Conservation (phyloP, 2,329 filamentous ascomycete species). For the Alternaria ethzedia region DNA sequence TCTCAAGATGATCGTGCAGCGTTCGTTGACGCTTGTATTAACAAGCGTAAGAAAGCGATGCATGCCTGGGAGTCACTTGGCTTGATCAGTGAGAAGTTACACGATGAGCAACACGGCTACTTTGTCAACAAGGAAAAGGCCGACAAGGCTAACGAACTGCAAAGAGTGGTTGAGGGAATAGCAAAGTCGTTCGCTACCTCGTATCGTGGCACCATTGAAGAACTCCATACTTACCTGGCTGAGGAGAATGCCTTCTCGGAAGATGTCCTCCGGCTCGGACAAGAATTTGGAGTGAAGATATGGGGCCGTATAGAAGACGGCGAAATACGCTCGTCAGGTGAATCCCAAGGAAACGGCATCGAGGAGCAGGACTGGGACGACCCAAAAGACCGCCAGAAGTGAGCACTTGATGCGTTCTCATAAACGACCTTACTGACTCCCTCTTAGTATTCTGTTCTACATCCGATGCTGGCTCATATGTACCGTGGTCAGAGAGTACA, state of each 20-base stretch:
- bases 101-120: conserved; percentile 3
- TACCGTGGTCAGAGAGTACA: neutral
- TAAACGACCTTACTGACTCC: neutral
- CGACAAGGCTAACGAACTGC: conserved; percentile 7
- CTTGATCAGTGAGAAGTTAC: conserved; percentile 1
- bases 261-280: conserved; percentile 3
- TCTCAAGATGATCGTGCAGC: conserved; percentile 6
- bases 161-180: conserved; percentile 11
- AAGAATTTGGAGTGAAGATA: conserved; percentile 9
- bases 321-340: neutral
- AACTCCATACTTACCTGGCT: neutral
- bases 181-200: conserved; percentile 1
- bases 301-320: conserved; percentile 10
- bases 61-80: conserved; percentile 14
- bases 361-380: conserved; percentile 13
- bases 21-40: conserved; percentile 16
- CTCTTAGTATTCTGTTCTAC: conserved; percentile 12
- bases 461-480: conserved; percentile 20
- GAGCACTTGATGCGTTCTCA: neutral
- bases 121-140: conserved; percentile 7
- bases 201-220: neutral
- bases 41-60: conserved; percentile 3
- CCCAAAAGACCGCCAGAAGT: conserved; percentile 4
- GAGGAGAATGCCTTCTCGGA: conserved; percentile 7
- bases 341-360: neutral